Conservation (phyloP, 768 basidiomycete genomes). For the Peribolospora baueri region DNA sequence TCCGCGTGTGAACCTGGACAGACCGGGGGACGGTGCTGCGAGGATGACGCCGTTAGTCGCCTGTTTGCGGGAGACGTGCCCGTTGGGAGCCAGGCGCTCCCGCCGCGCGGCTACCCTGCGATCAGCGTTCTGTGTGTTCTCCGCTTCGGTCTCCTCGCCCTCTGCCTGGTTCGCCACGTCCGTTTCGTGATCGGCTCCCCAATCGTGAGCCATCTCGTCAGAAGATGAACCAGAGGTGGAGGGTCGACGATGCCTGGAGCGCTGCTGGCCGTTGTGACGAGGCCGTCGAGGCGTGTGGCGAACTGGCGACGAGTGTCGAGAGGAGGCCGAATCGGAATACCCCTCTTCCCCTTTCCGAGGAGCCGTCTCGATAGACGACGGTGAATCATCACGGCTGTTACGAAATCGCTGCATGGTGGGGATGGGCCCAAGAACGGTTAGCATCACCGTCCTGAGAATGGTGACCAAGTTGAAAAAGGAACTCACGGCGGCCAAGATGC, state of each 20-base stretch:
- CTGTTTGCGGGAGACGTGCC: background rate
- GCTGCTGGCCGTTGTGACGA: background rate
- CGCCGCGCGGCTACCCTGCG: background rate
- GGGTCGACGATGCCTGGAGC: background rate
- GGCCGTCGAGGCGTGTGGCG: background rate
- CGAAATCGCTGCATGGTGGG: background rate
- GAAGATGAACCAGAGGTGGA: background rate
- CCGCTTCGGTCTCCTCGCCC: background rate
- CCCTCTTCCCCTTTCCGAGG: background rate
- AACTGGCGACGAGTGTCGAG: background rate
- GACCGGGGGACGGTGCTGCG: no score
- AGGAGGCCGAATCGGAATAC: background rate
- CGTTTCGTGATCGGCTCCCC: background rate
- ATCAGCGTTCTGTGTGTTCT: background rate
- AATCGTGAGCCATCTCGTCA: background rate
- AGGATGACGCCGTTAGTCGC: background rate
- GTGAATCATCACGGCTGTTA: background rate
- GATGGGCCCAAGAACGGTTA: background rate
- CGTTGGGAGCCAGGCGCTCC: background rate
- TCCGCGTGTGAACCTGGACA: no score
- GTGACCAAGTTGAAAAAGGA: background rate
- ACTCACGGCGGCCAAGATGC: conserved; percentile 1
- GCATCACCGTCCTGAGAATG: background rate
- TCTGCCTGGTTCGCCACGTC: background rate
- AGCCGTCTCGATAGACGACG: background rate